phyloP scores from a whole-genome alignment of 108 stramenopile species.

The Schizochytrium sp. region DNA sequence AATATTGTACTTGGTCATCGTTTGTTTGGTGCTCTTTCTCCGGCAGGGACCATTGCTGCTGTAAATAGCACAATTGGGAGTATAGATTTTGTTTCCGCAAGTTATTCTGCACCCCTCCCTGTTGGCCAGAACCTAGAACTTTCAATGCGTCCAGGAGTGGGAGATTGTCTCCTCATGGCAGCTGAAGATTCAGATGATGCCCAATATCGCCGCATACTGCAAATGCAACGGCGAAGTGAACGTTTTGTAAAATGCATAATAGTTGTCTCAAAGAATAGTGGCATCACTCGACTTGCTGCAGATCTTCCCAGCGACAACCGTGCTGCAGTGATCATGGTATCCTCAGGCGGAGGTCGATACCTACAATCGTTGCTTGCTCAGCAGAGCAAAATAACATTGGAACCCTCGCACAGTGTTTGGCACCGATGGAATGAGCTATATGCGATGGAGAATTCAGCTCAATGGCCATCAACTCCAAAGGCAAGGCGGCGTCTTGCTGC shows the following conservation, averaged over 20 bases:
- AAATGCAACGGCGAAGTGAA: background rate
- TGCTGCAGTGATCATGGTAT: background rate
- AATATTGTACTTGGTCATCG: background rate
- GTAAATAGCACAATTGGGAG: background rate
- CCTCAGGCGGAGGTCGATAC: background rate
- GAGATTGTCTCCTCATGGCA: background rate
- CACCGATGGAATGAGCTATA: conserved; percentile 22
- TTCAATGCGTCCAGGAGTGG: background rate
- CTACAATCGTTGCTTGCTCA: background rate
- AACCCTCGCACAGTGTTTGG: conserved; percentile 3
- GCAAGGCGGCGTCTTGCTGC: background rate
- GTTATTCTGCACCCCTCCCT: background rate
- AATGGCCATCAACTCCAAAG: background rate
- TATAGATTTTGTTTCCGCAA: background rate
- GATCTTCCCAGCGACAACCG: background rate
- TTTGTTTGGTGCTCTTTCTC: conserved; percentile 5
- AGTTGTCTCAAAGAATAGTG: background rate
- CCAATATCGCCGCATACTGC: conserved; percentile 4
- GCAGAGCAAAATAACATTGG: background rate
- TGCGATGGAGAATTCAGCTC: background rate
- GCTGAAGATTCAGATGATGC: background rate
- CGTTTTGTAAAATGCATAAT: background rate
- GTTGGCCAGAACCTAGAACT: background rate
- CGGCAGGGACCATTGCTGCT: background rate
- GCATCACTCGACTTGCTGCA: background rate